phyloP scores from a whole-genome alignment of 2,329 filamentous ascomycete genomes.

The Raffaelea arxii region DNA sequence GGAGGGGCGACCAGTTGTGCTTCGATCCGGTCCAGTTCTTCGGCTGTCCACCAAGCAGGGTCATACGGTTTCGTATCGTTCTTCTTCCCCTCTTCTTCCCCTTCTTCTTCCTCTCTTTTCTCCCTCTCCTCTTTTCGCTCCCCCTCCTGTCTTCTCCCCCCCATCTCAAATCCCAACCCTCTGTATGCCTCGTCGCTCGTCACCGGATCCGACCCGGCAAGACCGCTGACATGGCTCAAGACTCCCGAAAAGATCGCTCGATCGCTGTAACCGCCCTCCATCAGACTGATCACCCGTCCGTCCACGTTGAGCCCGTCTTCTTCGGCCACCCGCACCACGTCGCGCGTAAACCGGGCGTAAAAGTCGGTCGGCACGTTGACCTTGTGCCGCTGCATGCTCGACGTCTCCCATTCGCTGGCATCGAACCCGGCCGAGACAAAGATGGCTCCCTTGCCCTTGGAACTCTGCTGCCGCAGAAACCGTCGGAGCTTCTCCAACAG shows the following conservation, averaged over 20 bases:
- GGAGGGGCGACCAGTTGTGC: constrained; percentile 39
- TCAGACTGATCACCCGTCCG: constrained; percentile 80
- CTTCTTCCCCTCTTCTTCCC: background rate
- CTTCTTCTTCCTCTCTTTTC: background rate
- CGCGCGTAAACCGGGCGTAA: constrained; percentile 81
- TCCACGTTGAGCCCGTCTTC: constrained; percentile 71
- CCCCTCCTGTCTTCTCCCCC: constrained; percentile 10
- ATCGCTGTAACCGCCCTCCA: constrained; percentile 95
- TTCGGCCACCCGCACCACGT: constrained; percentile 71
- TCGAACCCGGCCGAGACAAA: constrained; percentile 96
- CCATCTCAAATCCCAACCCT: constrained; percentile 50
- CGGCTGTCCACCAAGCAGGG: constrained; percentile 59
- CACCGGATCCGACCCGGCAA: constrained; percentile 48
- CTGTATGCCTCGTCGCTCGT: constrained; percentile 26
- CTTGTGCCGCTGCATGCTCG: constrained; percentile 89
- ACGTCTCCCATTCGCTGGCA: constrained; percentile 87
- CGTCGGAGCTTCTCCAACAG: constrained; percentile 71
- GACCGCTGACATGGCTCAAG: constrained; percentile 78
- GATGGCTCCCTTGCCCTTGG: constrained; percentile 65
- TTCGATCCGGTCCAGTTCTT: constrained; percentile 62
- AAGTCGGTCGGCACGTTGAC: constrained; percentile 96
- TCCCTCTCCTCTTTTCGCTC: background rate
- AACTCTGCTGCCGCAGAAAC: constrained; percentile 66
- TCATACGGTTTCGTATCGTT: constrained; percentile 38
- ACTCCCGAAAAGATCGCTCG: constrained; percentile 81